These are phyloP conservation scores for Anthracocystis walkeri DNA, from an alignment of 1,284 basidiomycete genomes.

Conservation along the genomic window DNA sequence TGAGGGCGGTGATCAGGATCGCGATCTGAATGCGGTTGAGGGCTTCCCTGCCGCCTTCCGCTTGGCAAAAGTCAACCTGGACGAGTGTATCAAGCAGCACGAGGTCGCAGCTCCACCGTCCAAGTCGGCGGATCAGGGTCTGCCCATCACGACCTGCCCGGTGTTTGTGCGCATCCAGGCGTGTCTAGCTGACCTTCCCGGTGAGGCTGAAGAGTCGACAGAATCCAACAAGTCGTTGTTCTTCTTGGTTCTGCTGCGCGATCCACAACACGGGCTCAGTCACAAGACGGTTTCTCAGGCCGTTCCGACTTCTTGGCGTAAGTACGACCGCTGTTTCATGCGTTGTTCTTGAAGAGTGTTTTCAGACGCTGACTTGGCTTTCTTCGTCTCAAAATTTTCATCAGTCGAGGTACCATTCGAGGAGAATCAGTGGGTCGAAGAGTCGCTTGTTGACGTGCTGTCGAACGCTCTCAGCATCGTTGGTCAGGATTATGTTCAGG, in stretches of 20 bases:
- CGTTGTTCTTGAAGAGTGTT: not conserved
- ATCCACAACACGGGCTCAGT: constrained; percentile 61
- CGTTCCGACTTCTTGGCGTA: constrained; percentile 63
- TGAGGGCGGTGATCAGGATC: constrained; percentile 44
- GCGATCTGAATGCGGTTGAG: constrained; percentile 85
- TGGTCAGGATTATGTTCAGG: constrained; percentile 64
- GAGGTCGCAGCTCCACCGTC: constrained; percentile 71
- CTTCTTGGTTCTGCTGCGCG: constrained; percentile 62
- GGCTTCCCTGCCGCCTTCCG: constrained; percentile 85
- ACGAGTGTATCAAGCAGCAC: constrained; percentile 81
- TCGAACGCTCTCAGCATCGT: constrained; percentile 61
- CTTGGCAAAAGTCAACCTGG: constrained; percentile 78
- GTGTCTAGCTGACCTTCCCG: constrained; percentile 47
- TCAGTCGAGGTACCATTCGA: constrained; percentile 63
- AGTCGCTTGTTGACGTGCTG: constrained; percentile 64
- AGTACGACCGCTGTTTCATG: constrained; percentile 32
- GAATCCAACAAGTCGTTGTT: constrained; percentile 52
- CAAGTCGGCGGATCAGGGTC: constrained; percentile 14
- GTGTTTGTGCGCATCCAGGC: constrained; percentile 95
- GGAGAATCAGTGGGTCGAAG: constrained; percentile 67
- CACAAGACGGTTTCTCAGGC: constrained; percentile 65
- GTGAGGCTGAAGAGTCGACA: constrained; percentile 5
- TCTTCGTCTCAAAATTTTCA: not conserved
- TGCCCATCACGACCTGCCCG: constrained; percentile 87
- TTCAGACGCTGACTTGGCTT: constrained; percentile 3